Evolutionary conservation across 176 grass and related monocot genomes (phyloP), one percentile per base, ranked within the genome.

Genomic region (Puccinellia tenuiflora): DNA sequence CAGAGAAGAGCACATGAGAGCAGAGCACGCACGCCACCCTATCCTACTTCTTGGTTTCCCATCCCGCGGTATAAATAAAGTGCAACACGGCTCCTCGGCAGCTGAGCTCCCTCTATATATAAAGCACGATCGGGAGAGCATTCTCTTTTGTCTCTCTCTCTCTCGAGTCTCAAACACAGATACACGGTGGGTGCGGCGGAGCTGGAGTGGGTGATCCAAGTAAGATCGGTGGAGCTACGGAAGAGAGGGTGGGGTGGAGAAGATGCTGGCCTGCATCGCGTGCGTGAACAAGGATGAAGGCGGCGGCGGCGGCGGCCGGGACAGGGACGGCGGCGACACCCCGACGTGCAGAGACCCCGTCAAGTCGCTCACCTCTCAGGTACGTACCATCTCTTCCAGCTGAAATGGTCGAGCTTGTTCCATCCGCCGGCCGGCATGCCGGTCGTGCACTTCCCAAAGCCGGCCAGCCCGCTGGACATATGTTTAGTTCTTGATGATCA

Each of bases 191-290:
- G 39, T 65, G 62, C 16, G 29, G 43, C 14, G 20, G 31, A 33
- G 28, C 39, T 13, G 42, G 43, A 47, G 14, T 16, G 33, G 65
- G 21, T 42, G 37, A 29, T 29, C 42, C 7, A 52, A n/a, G 22
- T 2, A 26, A 56, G 54, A 24, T 56, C 54, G 9, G 1, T 59
- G 10, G n/a, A 25, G n/a, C 55, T 0, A 5, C 25, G 55, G 4
- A 24, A 30, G 3, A 9, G 9, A 12, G 51, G 1, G 9, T 4
- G 54, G 20, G 26, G 15, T 2, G 14, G 37, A 18, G 63, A 77
- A 78, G 84, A 90, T 90, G 88, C 79, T 90, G 37, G 79, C 88
- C 67, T 90, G 88, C 88, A 86, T 90, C 88, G 84, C 88, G 5
- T 90, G 88, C 75, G 88, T 90, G 0, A 90, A 90, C 42, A 66